phyloP scores from a whole-genome alignment of 2,329 filamentous ascomycete genomes.

The Knufia fluminis region DNA sequence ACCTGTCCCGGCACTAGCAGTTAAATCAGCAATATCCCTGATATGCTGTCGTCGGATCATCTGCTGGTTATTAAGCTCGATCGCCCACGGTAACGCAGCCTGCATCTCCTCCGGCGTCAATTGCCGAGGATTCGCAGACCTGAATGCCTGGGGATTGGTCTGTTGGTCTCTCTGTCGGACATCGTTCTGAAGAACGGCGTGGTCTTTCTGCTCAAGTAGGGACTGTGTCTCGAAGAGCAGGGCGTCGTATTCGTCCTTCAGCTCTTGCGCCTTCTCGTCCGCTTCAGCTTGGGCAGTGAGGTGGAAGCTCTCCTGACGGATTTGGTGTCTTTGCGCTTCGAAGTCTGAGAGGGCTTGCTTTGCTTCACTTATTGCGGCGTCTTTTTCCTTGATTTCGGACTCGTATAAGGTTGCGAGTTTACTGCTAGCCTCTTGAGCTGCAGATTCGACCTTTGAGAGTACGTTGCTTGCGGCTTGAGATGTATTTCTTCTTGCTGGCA shows the following conservation, averaged over 20 bases:
- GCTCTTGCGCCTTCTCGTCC: conserved; percentile 26
- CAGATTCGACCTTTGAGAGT: conserved; percentile 57
- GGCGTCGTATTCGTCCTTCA: conserved; percentile 32
- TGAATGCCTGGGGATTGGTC: conserved; percentile 21
- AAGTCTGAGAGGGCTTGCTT: conserved; percentile 43
- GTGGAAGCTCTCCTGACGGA: conserved; percentile 31
- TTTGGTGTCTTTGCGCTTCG: conserved; percentile 36
- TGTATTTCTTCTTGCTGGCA: conserved; percentile 32
- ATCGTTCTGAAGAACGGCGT: conserved; percentile 26
- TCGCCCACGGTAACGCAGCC: conserved; percentile 27
- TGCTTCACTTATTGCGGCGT: conserved; percentile 56
- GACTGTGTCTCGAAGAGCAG: conserved; percentile 32
- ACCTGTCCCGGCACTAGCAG: conserved; percentile 34
- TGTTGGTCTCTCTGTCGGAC: conserved; percentile 24
- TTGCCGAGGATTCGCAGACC: conserved; percentile 21
- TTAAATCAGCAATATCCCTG: conserved; percentile 19
- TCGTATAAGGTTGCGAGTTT: conserved; percentile 49
- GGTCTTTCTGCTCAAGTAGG: conserved; percentile 37
- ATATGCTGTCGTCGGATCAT: conserved; percentile 22
- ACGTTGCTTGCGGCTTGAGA: conserved; percentile 61
- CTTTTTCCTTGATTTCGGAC: conserved; percentile 24
- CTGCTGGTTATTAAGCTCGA: conserved; percentile 35
- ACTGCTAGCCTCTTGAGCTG: conserved; percentile 63
- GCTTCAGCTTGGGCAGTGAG: conserved; percentile 26
- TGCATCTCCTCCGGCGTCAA: conserved; percentile 28